phyloP scores from a whole-genome alignment of 2,329 filamentous ascomycete genomes.

The Capronia coronata region DNA sequence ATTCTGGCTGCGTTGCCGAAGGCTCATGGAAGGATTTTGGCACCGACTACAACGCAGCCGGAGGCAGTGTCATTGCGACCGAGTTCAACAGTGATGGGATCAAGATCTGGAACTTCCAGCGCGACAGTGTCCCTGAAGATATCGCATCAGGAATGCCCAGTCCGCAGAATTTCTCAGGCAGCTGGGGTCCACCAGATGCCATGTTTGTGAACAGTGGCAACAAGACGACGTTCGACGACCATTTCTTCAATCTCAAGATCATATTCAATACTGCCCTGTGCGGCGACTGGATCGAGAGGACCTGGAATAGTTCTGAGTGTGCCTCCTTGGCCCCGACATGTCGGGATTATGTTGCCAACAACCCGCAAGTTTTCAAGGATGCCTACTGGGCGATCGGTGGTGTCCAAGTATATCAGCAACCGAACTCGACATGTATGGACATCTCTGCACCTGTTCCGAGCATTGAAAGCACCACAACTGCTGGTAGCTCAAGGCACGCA shows the following conservation, averaged over 20 bases:
- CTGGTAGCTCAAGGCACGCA: background rate
- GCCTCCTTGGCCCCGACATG: slow-evolving; percentile 57
- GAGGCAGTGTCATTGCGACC: slow-evolving; percentile 45
- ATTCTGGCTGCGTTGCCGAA: slow-evolving; percentile 35
- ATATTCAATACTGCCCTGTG: slow-evolving; percentile 51
- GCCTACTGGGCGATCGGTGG: slow-evolving; percentile 70
- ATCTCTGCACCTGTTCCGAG: background rate
- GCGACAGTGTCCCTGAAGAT: slow-evolving; percentile 40
- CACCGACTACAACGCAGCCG: slow-evolving; percentile 45
- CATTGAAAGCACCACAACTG: background rate
- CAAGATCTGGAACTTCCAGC: slow-evolving; percentile 48
- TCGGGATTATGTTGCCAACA: slow-evolving; percentile 60
- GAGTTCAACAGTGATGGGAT: slow-evolving; percentile 44
- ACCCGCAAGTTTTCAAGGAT: slow-evolving; percentile 61
- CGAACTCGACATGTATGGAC: background rate
- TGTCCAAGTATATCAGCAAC: slow-evolving; percentile 53
- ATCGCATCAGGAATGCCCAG: slow-evolving; percentile 38
- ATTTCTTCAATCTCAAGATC: slow-evolving; percentile 39
- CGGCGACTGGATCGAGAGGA: slow-evolving; percentile 49
- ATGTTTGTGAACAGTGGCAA: slow-evolving; percentile 38
- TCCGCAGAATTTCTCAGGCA: slow-evolving; percentile 13
- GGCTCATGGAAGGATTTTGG: slow-evolving; percentile 40
- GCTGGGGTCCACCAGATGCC: slow-evolving; percentile 44
- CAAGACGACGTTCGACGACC: slow-evolving; percentile 32
- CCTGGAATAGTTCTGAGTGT: slow-evolving; percentile 52